phyloP scores from a whole-genome alignment of 2,329 filamentous ascomycete genomes.

The Orbilia ellipsospora region DNA sequence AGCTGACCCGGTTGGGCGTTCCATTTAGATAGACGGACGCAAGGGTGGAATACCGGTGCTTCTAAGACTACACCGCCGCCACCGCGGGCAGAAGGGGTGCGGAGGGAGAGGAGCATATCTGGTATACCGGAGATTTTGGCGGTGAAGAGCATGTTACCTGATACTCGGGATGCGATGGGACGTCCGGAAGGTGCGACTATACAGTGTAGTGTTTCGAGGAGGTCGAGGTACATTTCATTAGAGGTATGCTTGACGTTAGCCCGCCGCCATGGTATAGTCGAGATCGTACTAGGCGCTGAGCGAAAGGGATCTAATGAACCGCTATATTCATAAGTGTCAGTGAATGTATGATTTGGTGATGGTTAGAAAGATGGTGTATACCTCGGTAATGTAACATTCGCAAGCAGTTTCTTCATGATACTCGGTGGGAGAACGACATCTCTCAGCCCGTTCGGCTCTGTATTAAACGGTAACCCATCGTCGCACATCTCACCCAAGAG shows the following conservation, averaged over 20 bases:
- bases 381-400: constrained; percentile 85
- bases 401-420: constrained; percentile 86
- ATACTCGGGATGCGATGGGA: constrained; percentile 84
- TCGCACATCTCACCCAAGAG: constrained; percentile 96
- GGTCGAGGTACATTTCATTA: constrained; percentile 96
- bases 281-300: constrained; percentile 59
- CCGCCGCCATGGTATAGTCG: constrained; percentile 84
- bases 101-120: constrained; percentile 83
- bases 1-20: constrained; percentile 86
- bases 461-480: constrained; percentile 86
- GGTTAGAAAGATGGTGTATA: constrained; percentile 61
- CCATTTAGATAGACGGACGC: constrained; percentile 90
- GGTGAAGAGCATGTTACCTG: constrained; percentile 93
- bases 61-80: constrained; percentile 68
- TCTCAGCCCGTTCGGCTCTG: constrained; percentile 89
- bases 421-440: constrained; percentile 93
- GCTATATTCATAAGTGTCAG: constrained; percentile 56
- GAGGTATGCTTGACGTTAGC: constrained; percentile 94
- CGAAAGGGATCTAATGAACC: constrained; percentile 63
- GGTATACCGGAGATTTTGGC: constrained; percentile 94
- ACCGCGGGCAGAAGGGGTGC: constrained; percentile 73
- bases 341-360: constrained; percentile 1
- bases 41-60: constrained; percentile 94
- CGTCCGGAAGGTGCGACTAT: constrained; percentile 90
- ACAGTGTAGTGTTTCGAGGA: constrained; percentile 88